These are phyloP conservation scores for Juglanconis juglandina DNA, from an alignment of 2,329 filamentous ascomycete species.

Conservation along the genomic window DNA sequence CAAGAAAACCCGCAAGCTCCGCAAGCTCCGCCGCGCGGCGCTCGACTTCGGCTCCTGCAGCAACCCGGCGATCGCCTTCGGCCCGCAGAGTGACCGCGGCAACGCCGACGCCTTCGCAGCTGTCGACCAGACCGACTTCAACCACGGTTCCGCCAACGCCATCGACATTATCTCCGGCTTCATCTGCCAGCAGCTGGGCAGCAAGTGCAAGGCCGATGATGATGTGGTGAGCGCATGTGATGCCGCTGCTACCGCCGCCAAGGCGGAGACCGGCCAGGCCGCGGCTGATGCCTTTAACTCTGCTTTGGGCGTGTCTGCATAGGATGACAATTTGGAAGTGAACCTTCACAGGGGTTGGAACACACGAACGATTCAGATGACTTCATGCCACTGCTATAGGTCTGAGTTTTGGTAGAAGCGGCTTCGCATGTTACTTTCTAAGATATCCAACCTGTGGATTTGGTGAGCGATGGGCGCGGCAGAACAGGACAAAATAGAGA, in stretches of 20 bases:
- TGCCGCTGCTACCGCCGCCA: constrained; percentile 29
- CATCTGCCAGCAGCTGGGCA: constrained; percentile 34
- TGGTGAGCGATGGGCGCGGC: not conserved
- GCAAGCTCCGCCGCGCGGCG: constrained; percentile 21
- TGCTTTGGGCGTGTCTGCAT: constrained; percentile 31
- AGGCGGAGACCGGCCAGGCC: constrained; percentile 30
- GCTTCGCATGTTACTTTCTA: not conserved
- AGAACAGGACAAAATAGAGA: not conserved
- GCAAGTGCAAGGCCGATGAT: constrained; percentile 31
- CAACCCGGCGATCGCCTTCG: constrained; percentile 48
- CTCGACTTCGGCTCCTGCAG: constrained; percentile 44
- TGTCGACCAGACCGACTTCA: constrained; percentile 41
- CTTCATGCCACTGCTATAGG: too few species aligned
- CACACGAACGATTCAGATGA: too few species aligned
- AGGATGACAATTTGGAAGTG: constrained; percentile 1
- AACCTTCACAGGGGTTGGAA: not conserved
- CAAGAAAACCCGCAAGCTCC: constrained; percentile 23
- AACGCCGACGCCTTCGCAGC: constrained; percentile 39
- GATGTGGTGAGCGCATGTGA: constrained; percentile 32
- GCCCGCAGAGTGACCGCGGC: constrained; percentile 44
- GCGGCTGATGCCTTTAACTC: constrained; percentile 38
- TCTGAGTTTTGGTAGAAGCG: not conserved
- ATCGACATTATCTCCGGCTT: constrained; percentile 35
- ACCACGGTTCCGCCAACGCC: constrained; percentile 47
- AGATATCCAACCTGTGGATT: not conserved